Base-by-base conservation (phyloP, 108 stramenopile genomes). In the Cyclotella atomus region DNA sequence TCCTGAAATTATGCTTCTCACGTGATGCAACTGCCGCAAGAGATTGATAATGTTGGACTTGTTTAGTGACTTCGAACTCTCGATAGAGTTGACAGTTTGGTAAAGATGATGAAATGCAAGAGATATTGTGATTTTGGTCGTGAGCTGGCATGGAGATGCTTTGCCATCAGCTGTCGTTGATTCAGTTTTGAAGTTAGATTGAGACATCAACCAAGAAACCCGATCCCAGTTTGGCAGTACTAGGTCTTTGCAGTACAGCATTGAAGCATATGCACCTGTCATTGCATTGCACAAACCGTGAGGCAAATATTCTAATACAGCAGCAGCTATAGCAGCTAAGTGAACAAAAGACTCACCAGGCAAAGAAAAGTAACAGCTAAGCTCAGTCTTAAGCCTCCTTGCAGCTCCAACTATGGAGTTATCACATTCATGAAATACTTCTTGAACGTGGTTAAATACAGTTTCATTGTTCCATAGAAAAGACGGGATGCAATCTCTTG, bases 341-440 rank as follows among this genome's bases (percentile, higher is more conserved):
- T 21, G 20, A 24, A 32, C 16, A 52, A 12, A 43, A 27, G 7
- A 44, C 74, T 60, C 32, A 68, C 74, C 73, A 19, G 79, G 72
- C 23, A 56, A 27, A 47, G 72, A 44, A n/a, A 81, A 81, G 49
- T 74, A 65, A 9, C 54, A 68, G 28, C 72, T 66, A 24, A 81
- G 45, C 14, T 65, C 60, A 20, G 62, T 47, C 55, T 73, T 73
- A 43, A 81, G 60, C 16, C 62, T 38, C 41, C 61, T 63, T 29
- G 67, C 68, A 16, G 68, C 16, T 19, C 72, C 73, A 21, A 81
- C 68, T 27, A 81, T 65, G 29, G 79, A 81, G 53, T 81, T 81
- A 21, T 81, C 79, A 33, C 7, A 63, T 30, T 80, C 67, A 10
- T 60, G 72, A 57, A 69, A 80, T 19, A 73, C 34, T 34, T 69